Conservation (phyloP, 2,329 filamentous ascomycete species). For the Karstenula rhodostoma region DNA sequence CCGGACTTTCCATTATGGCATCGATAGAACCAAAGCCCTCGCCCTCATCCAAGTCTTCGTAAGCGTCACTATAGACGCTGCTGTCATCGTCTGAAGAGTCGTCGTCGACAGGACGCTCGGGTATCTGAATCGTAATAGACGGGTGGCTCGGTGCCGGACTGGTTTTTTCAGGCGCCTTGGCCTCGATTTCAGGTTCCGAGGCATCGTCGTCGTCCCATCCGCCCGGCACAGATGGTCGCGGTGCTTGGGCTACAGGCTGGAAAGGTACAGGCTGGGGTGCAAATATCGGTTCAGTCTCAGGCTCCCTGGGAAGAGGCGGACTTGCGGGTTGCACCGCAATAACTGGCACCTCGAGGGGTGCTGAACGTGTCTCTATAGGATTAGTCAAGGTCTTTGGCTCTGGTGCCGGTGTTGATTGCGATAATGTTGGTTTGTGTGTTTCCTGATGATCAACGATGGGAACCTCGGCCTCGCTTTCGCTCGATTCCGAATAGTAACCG, state of each 20-base stretch:
- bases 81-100: slow-evolving; percentile 47
- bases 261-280: neutral
- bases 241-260: slow-evolving; percentile 25
- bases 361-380: slow-evolving; percentile 21
- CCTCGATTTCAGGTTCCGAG: slow-evolving; percentile 17
- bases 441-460: slow-evolving; percentile 1
- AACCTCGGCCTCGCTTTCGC: slow-evolving; percentile 40
- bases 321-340: slow-evolving; percentile 49
- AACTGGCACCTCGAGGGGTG: slow-evolving; percentile 35
- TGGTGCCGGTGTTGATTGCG: slow-evolving; percentile 24
- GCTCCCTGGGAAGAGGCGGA: slow-evolving; percentile 36
- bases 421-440: slow-evolving; percentile 5
- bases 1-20: slow-evolving; percentile 72
- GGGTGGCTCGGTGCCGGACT: neutral
- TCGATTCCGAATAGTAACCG: slow-evolving; percentile 69
- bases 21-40: slow-evolving; percentile 78
- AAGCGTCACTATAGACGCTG: slow-evolving; percentile 78
- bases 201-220: slow-evolving; percentile 45
- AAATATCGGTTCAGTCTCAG: neutral
- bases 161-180: neutral
- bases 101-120: slow-evolving; percentile 21
- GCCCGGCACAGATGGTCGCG: slow-evolving; percentile 39
- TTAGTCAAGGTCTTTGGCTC: slow-evolving; percentile 43
- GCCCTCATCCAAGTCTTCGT: slow-evolving; percentile 73
- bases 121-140: slow-evolving; percentile 11